Evolutionary conservation across 2,329 filamentous ascomycete species (phyloP).

Genomic region (Alternaria sp.): DNA sequence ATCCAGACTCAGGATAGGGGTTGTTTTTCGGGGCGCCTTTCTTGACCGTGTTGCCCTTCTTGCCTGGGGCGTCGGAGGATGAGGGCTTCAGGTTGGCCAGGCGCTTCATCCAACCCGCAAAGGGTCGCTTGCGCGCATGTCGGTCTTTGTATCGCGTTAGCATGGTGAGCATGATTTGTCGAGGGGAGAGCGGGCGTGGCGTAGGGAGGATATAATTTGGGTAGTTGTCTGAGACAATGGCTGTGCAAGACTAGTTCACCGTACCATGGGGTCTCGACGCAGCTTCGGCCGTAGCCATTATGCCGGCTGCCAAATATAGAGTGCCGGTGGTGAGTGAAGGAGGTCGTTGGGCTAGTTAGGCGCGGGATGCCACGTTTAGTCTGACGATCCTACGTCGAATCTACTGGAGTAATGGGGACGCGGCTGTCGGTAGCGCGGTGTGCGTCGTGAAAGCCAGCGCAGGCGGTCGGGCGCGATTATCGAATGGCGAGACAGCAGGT

Average conservation of each 20-base stretch:
- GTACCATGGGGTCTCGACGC: conserved; percentile 53
- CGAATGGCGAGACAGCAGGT: not conserved
- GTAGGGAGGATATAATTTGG: conserved; percentile 2
- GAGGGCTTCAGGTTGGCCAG: conserved; percentile 86
- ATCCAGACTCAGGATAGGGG: conserved; percentile 86
- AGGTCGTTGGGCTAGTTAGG: not conserved
- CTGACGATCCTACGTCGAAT: conserved; percentile 18
- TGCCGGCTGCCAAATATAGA: conserved; percentile 16
- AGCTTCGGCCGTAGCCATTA: conserved; percentile 55
- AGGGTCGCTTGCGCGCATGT: conserved; percentile 79
- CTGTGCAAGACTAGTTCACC: conserved; percentile 33
- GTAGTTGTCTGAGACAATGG: conserved; percentile 18
- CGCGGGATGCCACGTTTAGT: conserved; percentile 11
- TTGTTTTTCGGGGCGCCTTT: conserved; percentile 78
- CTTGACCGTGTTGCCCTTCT: conserved; percentile 56
- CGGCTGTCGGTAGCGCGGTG: not conserved
- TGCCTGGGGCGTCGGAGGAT: conserved; percentile 62
- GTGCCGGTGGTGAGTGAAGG: conserved; percentile 6
- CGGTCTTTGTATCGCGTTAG: conserved; percentile 63
- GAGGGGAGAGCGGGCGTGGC: not conserved
- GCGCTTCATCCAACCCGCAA: conserved; percentile 93
- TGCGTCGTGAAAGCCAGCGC: not conserved
- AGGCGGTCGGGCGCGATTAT: not conserved
- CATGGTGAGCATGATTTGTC: conserved; percentile 12
- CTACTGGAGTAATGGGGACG: not conserved